Conservation (phyloP, 2,329 filamentous ascomycete species). For the Microcera coccophila region DNA sequence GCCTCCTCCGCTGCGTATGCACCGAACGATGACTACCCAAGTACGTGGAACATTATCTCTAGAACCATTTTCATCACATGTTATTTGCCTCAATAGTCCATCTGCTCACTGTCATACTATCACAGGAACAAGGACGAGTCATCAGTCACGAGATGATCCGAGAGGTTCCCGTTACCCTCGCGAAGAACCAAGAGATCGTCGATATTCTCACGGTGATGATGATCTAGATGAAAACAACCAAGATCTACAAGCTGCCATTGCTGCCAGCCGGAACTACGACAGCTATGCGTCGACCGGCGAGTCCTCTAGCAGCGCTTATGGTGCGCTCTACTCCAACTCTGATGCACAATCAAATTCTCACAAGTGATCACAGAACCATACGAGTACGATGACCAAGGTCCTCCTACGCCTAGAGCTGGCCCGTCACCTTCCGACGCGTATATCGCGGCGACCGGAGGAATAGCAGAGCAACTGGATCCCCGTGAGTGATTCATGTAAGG, state of each 20-base stretch:
- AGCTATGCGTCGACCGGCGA: slow-evolving; percentile 6
- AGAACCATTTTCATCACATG: too few species aligned
- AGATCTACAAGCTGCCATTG: slow-evolving; percentile 16
- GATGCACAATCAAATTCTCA: not conserved
- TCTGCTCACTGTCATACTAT: too few species aligned
- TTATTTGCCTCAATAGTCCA: too few species aligned
- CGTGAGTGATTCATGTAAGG: slow-evolving; percentile 26
- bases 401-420: slow-evolving; percentile 18
- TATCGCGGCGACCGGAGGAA: slow-evolving; percentile 16
- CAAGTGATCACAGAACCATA: slow-evolving; percentile 3
- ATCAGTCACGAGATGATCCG: too few species aligned
- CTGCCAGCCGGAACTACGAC: slow-evolving; percentile 17
- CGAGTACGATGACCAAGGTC: slow-evolving; percentile 27
- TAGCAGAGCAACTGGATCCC: slow-evolving; percentile 32
- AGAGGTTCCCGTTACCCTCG: too few species aligned
- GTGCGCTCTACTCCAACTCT: slow-evolving; percentile 7
- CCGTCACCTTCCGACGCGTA: slow-evolving; percentile 3
- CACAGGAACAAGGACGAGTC: too few species aligned
- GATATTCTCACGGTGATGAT: not conserved
- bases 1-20: too few species aligned
- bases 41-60: too few species aligned
- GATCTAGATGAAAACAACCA: slow-evolving; percentile 12
- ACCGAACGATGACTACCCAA: too few species aligned
- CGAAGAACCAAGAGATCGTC: not conserved
- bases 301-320: slow-evolving; percentile 17